Conservation (phyloP, 2,329 filamentous ascomycete genomes). For the Coniochaeta ligniaria region DNA sequence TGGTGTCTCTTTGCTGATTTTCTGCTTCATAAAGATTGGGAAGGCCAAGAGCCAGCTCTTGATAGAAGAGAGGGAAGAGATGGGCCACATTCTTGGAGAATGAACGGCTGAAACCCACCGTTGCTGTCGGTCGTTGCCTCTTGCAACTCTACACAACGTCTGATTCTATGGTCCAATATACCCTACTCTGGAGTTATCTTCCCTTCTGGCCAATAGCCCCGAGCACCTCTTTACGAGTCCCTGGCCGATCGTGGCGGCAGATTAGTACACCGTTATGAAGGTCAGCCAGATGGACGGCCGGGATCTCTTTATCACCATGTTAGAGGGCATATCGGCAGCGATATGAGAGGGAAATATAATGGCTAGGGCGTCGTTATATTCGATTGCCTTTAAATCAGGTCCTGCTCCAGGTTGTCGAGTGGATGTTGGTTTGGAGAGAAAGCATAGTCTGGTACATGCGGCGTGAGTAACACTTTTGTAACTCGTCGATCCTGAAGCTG, state of each 20-base stretch:
- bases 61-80: background rate
- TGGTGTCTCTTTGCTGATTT: background rate
- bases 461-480: background rate
- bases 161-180: too few species aligned
- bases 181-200: too few species aligned
- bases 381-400: conserved; percentile 7
- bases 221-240: conserved; percentile 45
- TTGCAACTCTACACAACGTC: too few species aligned
- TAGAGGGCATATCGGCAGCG: conserved; percentile 46
- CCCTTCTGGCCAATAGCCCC: conserved; percentile 49
- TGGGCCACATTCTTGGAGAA: background rate
- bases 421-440: conserved; percentile 43
- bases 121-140: too few species aligned
- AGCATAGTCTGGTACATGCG: conserved; percentile 7
- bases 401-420: conserved; percentile 22
- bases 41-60: conserved; percentile 42
- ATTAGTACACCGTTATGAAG: conserved; percentile 35
- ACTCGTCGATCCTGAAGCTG: background rate
- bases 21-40: conserved; percentile 39
- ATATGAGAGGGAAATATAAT: conserved; percentile 49
- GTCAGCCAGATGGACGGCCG: conserved; percentile 46
- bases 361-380: conserved; percentile 32
- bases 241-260: conserved; percentile 23
- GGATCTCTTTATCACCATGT: conserved; percentile 47
- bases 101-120: conserved; percentile 9